Base-by-base conservation (phyloP, 495 filamentous ascomycete species). In the Talaromyces wortmannii region DNA sequence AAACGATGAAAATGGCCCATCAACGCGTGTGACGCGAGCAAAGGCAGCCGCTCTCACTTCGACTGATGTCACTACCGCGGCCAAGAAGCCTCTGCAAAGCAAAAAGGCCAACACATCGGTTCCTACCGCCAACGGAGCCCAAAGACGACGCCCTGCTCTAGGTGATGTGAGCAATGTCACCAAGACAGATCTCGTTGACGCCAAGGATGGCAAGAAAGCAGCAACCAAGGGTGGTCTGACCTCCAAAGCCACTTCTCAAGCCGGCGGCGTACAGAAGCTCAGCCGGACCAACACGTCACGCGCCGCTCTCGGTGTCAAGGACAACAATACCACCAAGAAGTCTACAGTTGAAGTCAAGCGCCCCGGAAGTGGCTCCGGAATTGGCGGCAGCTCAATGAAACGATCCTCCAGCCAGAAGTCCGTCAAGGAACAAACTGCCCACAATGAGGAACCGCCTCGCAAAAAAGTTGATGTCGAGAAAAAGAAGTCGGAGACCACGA, bases 111-210 rank as follows among this genome's bases (percentile, higher is more conserved):
- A 76, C 11, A 67, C 80, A 53, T 82, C 83, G 45, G 73, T 70
- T 48, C 76, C 75, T 29, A 74, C 66, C 23, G 59, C 67, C 15
- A 68, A 56, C 47, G 71, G 79, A 61, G 63, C 74, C 45, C 77
- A 73, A 57, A 78, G 85, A 64, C 86, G 83, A 67, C 88, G 90
- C 62, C 77, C 86, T 62, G 90, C 88, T 31, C 80, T 98, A 16
- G 91, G 90, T 29, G 92, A 98, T 78, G 86, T 96, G 57, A 97
- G 91, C 80, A 98, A 98, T 76, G 88, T 96, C 50, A 81, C 82
- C 55, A 96, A 96, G 72, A 75, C 70, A 18, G 89, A 92, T 12
- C 75, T 66, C 5, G 67, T 65, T 36, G 89, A 90, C 23, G 56
- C 61, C 32, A 81, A 80, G 58, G 79, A 78, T 50, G 81, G 74